Conservation (phyloP, 495 filamentous ascomycete species). For the Sporormia fimetaria region DNA sequence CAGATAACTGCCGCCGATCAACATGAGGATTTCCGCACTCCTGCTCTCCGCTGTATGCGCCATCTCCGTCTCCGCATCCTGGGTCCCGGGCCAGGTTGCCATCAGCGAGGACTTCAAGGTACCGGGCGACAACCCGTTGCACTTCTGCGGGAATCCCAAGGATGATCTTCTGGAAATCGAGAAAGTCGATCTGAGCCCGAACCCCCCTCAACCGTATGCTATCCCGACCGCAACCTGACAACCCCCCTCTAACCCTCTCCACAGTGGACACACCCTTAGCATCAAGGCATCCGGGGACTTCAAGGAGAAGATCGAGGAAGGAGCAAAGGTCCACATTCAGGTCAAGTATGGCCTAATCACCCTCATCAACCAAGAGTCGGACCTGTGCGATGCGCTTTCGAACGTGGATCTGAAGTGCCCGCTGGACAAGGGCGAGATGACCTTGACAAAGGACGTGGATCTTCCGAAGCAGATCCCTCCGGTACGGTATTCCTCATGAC, state of each 20-base stretch:
- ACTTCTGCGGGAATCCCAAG: slow-evolving; percentile 56
- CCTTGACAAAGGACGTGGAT: slow-evolving; percentile 67
- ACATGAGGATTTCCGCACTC: slow-evolving; percentile 19
- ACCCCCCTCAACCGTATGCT: slow-evolving; percentile 78
- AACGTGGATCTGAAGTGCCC: slow-evolving; percentile 88
- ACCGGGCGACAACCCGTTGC: slow-evolving; percentile 64
- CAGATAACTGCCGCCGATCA: too few species aligned
- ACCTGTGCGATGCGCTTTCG: slow-evolving; percentile 77
- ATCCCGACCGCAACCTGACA: background rate
- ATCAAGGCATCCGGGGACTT: slow-evolving; percentile 71
- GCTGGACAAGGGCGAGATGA: slow-evolving; percentile 60
- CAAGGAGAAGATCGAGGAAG: slow-evolving; percentile 53
- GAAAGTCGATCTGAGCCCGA: slow-evolving; percentile 67
- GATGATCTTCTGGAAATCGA: slow-evolving; percentile 60
- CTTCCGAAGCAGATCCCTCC: slow-evolving; percentile 82
- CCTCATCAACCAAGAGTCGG: slow-evolving; percentile 62
- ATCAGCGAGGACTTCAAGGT: slow-evolving; percentile 37
- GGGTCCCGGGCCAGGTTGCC: slow-evolving; percentile 23
- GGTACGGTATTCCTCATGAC: slow-evolving; percentile 42
- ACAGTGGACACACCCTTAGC: slow-evolving; percentile 64
- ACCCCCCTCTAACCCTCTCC: background rate
- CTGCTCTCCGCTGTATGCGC: slow-evolving; percentile 12
- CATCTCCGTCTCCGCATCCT: slow-evolving; percentile 14
- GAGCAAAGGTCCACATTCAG: slow-evolving; percentile 64
- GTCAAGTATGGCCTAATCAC: slow-evolving; percentile 94